Evolutionary conservation across 2,329 filamentous ascomycete genomes (phyloP), one percentile per base, ranked within the genome.

Genomic region (Aotearoamyces nothofagi): DNA sequence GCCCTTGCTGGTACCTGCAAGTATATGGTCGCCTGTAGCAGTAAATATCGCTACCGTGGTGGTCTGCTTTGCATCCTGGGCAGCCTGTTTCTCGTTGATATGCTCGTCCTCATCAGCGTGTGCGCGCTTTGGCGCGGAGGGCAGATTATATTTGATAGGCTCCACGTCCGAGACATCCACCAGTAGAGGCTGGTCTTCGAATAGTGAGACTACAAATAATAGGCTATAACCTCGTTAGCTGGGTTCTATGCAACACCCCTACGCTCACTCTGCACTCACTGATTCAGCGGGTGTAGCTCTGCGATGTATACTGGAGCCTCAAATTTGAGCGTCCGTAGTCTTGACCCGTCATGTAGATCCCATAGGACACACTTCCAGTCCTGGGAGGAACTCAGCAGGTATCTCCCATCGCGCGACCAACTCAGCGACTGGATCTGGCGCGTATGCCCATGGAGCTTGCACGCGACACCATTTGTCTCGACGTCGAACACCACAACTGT

Each of bases 341-440:
- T 75, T 69, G 52, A 78, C 66, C 47, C 78, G 65, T 26, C 69
- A 64, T 67, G 67, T 33, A 98, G 61, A 53, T 98, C 90, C 90
- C 90, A 98, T 1, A 98, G 64, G 28, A 93, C 84, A 38, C 80
- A 86, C 55, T 92, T 92, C 81, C 87, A 96, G 46, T 93, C 90
- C 51, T 94, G 83, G 24, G 84, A 92, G 8, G 84, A 81, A 33
- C 83, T 93, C 33, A 98, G 68, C 29, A 98, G 63, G 54, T 93
- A 96, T 40, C 82, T 70, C 15, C 90, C 87, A 55, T 84, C 82
- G 43, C 78, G 69, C 29, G 87, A 94, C 90, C 90, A 98, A 58
- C 86, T 92, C 35, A 98, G 56, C 29, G 82, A 93, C 43, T 92
- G 87, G 33, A 98, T 86, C 50, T 90, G 87, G 48, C 82, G 77